Percentiles rank a stretch among this genome's conserved stretches.
Evolutionary conservation across 768 basidiomycete genomes (phyloP).

Genomic region (Kwoniella heveanensis): DNA sequence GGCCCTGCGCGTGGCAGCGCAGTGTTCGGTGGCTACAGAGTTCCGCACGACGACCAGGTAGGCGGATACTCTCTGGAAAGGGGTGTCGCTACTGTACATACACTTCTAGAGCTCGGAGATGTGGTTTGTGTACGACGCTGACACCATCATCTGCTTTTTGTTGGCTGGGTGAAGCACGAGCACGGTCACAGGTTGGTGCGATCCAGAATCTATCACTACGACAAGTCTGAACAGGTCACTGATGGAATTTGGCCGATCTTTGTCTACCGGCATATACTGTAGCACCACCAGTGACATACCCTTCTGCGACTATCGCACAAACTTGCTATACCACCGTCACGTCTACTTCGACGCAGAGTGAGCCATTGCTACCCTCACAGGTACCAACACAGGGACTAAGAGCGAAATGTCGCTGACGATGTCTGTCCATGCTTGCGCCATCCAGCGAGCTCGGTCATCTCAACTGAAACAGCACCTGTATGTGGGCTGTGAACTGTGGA

Average conservation of each 20-base stretch:
- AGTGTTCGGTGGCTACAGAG: not conserved
- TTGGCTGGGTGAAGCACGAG: not conserved
- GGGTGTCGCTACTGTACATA: no score
- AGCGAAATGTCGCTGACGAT: no score
- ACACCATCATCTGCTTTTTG: not conserved
- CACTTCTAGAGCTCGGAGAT: no score
- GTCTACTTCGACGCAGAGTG: not conserved
- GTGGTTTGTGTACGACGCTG: not conserved
- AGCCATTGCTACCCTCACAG: no score
- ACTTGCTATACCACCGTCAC: not conserved
- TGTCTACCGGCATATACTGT: not conserved
- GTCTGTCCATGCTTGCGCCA: no score
- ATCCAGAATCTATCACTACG: no score
- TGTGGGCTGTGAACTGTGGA: no score
- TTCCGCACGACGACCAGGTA: not conserved
- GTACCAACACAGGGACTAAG: no score
- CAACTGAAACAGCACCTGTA: not conserved
- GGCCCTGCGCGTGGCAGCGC: not conserved
- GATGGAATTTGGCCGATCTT: not conserved
- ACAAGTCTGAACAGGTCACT: no score
- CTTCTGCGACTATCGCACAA: not conserved
- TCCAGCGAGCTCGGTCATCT: not conserved
- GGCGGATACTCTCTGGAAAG: not conserved
- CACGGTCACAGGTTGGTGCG: not conserved
- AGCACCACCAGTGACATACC: not conserved